Base-by-base conservation (phyloP, 441 rosid species). In the Lepidium campestre region DNA sequence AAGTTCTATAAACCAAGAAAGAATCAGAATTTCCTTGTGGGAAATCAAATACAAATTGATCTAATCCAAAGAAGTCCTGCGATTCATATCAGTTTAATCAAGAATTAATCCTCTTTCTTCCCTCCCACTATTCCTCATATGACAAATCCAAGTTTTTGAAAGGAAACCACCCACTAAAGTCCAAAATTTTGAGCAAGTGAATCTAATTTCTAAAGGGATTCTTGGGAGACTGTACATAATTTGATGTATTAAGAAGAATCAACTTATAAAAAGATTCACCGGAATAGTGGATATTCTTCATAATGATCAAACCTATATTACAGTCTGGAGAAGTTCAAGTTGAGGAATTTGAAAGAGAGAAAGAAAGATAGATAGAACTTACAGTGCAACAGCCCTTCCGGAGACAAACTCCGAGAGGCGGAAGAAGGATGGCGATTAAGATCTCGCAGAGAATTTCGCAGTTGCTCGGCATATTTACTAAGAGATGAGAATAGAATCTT, bases 341-440 rank as follows among this genome's bases (percentile, higher is more conserved):
- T 10, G 12, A 37, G 11, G 46, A 37, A 27, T 14, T 13, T 6
- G 12, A 39, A 9, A 22, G 10, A 53, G 7, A 22, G 45, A 32
- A 35, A 13, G 15, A 3, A 3, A 22, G 34, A n/a, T n/a, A 11
- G 17, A 40, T 36, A 42, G 39, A 13, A 36, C 82, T 19, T 79
- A 87, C 92, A 40, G 75, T 83, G 89, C 97, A 89, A 50, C 92
- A 89, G 49, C 96, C 96, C 57, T 83, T 86, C 69, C 90, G 70
- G 50, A 89, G 74, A 78, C 94, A 86, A 70, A 91, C 96, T 25
- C 97, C 96, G 27, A 91, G 62, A 31, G 97, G 97, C 3, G 97
- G 97, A 29, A 91, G 88, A 71, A 91, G 39, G 59, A 91, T 68
- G 4, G 97, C 96, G 73, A 91, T 85, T 7, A 91, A 55, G 76